Base-by-base conservation (phyloP, 768 basidiomycete species). In the Kwoniella shandongensis region DNA sequence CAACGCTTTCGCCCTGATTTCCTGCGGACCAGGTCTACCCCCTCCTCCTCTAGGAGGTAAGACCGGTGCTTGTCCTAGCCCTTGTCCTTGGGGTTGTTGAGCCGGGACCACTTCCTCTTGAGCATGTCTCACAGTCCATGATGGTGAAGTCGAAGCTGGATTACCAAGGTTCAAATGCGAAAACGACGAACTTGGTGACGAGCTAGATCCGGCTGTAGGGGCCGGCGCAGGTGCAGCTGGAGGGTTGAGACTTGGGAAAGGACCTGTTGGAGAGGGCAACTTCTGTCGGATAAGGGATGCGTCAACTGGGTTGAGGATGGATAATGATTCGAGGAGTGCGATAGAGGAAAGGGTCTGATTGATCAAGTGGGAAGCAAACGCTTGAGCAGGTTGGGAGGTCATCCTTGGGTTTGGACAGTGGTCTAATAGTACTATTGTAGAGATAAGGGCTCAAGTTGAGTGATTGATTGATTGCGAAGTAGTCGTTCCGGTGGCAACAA, bases 341-440 rank as follows among this genome's bases (percentile, higher is more conserved):
- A 73, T 51, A 2, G 71, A 66, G 4, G 66, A 44, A 17, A 62
- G 40, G 12, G 69, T 73, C 53, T 73, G 71, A 23, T 57, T 65
- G 54, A 73, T 57, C 18, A 73, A 57, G 47, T 70, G 66, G 4
- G 66, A 52, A 15, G 68, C 59, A 17, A 70, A 62, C 7, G 59
- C 51, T 29, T 67, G 63, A 12, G 66, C 60, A 22, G 57, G 51
- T 11, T 58, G 48, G n/a, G 50, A 42, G 6, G 56, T 25, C 56
- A 58, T 58, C 22, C 8, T 18, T n/a, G n/a, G n/a, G 36, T 38
- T 38, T 38, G n/a, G 36, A 38, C n/a, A n/a, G n/a, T n/a, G n/a
- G n/a, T n/a, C n/a, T n/a, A n/a, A n/a, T n/a, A n/a, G n/a, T n/a
- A n/a, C n/a, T n/a, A n/a, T n/a, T n/a, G n/a, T n/a, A n/a, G n/a